Evolutionary conservation across 805 yeast genomes (phyloP), one percentile per base, ranked within the genome.

Genomic region (Priceomyces melissophilus): DNA sequence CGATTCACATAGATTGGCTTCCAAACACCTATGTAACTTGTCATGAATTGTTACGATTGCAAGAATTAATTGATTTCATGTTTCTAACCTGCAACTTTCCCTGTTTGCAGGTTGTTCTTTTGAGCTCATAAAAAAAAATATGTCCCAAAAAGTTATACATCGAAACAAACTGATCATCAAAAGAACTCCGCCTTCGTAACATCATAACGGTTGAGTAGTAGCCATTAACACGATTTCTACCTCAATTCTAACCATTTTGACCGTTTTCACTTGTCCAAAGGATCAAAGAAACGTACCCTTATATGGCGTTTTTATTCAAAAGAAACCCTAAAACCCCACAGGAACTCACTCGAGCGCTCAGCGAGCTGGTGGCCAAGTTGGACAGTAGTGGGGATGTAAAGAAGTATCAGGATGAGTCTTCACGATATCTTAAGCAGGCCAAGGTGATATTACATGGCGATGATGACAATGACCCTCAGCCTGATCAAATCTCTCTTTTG

Each of bases 221-320:
- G 25, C 25, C 25, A 20, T n/a, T n/a, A n/a, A n/a, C n/a, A n/a
- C n/a, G n/a, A n/a, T n/a, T n/a, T n/a, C n/a, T n/a, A n/a, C n/a
- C n/a, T n/a, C n/a, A n/a, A n/a, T n/a, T n/a, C n/a, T n/a, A n/a
- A n/a, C n/a, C n/a, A n/a, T n/a, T n/a, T n/a, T n/a, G n/a, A n/a
- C n/a, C n/a, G n/a, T n/a, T n/a, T n/a, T n/a, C n/a, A n/a, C n/a
- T n/a, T n/a, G n/a, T n/a, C n/a, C n/a, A n/a, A n/a, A n/a, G n/a
- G n/a, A n/a, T n/a, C n/a, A n/a, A n/a, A 27, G 11, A 27, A n/a
- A n/a, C n/a, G n/a, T n/a, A n/a, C n/a, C n/a, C n/a, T 29, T 11
- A 4, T 39, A 88, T 90, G 96, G 85, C 96, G 10, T 91, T 91
- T 55, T 70, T 93, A 52, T 91, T 93, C 74, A 86, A 88, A 49